A percentile compares a stretch with the other conserved stretches of the same genome.
Evolutionary conservation across 495 filamentous ascomycete genomes (phyloP).

Genomic region (Penicillium mononematosum): DNA sequence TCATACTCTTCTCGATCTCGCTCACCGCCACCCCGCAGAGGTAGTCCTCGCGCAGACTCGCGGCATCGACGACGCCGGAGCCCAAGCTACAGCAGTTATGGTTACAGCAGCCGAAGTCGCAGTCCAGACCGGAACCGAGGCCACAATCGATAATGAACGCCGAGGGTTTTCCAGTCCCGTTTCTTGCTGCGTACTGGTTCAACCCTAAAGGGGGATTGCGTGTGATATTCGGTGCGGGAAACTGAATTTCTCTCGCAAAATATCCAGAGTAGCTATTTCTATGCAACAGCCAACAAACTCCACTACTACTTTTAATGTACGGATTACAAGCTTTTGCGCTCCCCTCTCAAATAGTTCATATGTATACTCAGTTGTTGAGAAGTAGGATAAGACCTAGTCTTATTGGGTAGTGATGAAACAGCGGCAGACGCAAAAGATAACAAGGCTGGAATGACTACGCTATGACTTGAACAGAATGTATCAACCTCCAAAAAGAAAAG

Average conservation of each 20-base stretch:
- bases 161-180: background rate
- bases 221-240: background rate
- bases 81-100: slow-evolving; percentile 56
- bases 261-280: slow-evolving; percentile 1
- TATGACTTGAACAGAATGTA: background rate
- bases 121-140: slow-evolving; percentile 43
- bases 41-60: slow-evolving; percentile 29
- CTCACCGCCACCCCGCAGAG: slow-evolving; percentile 35
- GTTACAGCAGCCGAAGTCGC: slow-evolving; percentile 49
- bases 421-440: background rate
- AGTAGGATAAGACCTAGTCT: background rate
- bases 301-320: background rate
- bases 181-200: background rate
- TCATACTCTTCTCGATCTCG: slow-evolving; percentile 38
- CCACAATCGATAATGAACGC: slow-evolving; percentile 30
- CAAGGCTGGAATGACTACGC: background rate
- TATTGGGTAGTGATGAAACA: background rate
- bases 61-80: slow-evolving; percentile 47
- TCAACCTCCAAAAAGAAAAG: background rate
- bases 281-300: background rate
- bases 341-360: background rate
- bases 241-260: background rate
- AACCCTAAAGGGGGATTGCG: background rate
- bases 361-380: background rate
- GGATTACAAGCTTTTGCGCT: background rate